These are phyloP conservation scores for Aspergillus quadricinctus DNA, from an alignment of 2,329 filamentous ascomycete genomes.

Conservation along the genomic window DNA sequence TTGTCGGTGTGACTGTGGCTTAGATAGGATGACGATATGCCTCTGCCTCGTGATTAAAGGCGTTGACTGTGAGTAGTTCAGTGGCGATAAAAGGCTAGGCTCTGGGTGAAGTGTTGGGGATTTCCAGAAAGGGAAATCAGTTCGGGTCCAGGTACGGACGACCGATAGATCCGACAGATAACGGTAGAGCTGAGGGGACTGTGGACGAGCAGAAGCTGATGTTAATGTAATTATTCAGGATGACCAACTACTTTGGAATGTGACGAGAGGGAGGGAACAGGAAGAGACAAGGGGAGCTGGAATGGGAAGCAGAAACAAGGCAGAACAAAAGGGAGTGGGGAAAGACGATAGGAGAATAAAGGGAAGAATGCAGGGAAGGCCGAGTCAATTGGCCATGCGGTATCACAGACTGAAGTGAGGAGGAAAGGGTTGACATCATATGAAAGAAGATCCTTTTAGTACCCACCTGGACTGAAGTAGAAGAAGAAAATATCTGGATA, in stretches of 20 bases:
- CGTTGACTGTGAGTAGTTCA: neutral
- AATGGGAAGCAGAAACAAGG: constrained; percentile 7
- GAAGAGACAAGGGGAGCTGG: constrained; percentile 3
- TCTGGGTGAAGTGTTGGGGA: neutral
- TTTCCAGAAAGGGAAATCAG: constrained; percentile 9
- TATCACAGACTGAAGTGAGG: neutral
- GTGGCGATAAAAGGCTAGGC: neutral
- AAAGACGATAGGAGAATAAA: constrained; percentile 13
- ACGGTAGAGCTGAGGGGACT: neutral
- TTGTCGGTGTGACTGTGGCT: neutral
- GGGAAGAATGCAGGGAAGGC: constrained; percentile 12
- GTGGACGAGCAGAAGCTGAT: neutral
- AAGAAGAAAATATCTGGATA: neutral
- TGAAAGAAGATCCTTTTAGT: neutral
- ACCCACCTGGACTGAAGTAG: neutral
- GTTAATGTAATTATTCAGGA: constrained; percentile 15
- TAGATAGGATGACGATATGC: neutral
- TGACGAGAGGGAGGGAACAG: constrained; percentile 5
- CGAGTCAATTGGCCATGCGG: constrained; percentile 1
- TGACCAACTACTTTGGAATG: constrained; percentile 12
- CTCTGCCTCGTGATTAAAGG: neutral
- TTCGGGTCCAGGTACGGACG: neutral
- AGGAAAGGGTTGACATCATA: constrained; percentile 1
- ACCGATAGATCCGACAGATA: neutral
- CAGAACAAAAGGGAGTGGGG: constrained; percentile 9